Evolutionary conservation across 129 eudicot genomes (phyloP), one percentile per base, ranked within the genome.

Genomic region (Artemisia argyi): DNA sequence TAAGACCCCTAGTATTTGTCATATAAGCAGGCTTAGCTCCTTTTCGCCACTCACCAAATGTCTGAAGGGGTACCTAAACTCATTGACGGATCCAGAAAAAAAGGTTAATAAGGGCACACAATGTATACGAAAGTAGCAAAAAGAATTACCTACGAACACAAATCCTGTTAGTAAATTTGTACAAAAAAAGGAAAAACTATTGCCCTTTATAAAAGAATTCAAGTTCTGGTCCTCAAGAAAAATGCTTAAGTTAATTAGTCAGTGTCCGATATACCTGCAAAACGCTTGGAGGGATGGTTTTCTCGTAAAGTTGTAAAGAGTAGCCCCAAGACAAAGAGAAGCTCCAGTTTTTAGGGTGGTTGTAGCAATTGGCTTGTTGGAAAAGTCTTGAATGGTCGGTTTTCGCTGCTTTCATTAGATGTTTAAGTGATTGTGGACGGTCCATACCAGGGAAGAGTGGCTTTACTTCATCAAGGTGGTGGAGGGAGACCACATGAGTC

Each of bases 271-370:
- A 7, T 39, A 39, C 46, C 35, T 81, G 86, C 46, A 92, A 65
- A 46, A 79, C 17, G 76, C 89, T 88, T 18, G 89, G 84, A 3
- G 86, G 79, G 59, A 78, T 15, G 1, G 77, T 49, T 46, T 61
- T 68, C 63, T 91, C 96, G 35, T 91, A 91, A 15, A 91, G 60
- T 7, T 91, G 89, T 15, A 77, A 70, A 8, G 93, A 83, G 80
- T 91, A 91, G 1, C 97, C 97, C 96, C 97, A 91, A 7, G 97
- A 83, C 32, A 83, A 70, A 13, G 97, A 91, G 66, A 84, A 71
- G 5, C 92, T 80, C 97, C 96, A 86, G 35, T 81, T 86, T 63
- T 54, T 80, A 15, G 56, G 77, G 64, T 78, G 76, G 61, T 79
- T 62, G 47, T 86, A 83, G 83, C 97, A 88, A n/a, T 88, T 69